Conservation (phyloP, 371 early-diverging fungal species). For the Haplosporangium sp. region DNA sequence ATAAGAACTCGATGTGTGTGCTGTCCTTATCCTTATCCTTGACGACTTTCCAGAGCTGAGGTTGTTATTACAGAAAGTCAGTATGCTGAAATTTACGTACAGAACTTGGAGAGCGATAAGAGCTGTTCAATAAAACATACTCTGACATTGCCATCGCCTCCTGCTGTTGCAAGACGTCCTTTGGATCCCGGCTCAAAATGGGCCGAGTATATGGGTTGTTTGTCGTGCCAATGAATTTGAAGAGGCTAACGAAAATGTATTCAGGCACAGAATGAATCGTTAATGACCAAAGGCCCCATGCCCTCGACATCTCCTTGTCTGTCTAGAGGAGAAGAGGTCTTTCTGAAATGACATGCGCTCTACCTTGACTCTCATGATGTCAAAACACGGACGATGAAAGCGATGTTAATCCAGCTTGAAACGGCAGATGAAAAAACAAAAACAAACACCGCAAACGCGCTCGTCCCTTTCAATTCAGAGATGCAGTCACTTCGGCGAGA, state of each 20-base stretch:
- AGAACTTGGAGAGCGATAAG: not conserved
- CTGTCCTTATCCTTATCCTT: slow-evolving; percentile 54
- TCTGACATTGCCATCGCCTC: slow-evolving; percentile 90
- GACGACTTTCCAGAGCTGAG: slow-evolving; percentile 76
- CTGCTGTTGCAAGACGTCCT: slow-evolving; percentile 88
- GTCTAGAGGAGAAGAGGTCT: no score
- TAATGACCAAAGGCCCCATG: no score
- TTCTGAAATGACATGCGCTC: not conserved
- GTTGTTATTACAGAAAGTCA: not conserved
- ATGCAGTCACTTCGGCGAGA: not conserved
- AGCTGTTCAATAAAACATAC: slow-evolving; percentile 56
- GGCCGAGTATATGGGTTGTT: slow-evolving; percentile 88
- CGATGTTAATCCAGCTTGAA: slow-evolving; percentile 1
- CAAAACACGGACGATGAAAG: not conserved
- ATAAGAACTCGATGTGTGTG: slow-evolving; percentile 82
- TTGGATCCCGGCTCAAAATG: slow-evolving; percentile 83
- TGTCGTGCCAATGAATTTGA: slow-evolving; percentile 96
- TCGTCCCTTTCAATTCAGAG: not conserved
- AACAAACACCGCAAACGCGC: slow-evolving; percentile 1
- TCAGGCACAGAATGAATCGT: no score
- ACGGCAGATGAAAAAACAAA: not conserved
- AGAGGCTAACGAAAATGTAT: slow-evolving; percentile 57
- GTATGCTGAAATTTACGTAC: not conserved
- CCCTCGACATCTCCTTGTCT: no score
- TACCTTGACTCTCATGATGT: slow-evolving; percentile 51